Evolutionary conservation across 176 grass and related monocot species (phyloP), one percentile per base, ranked within the genome.

Genomic region (Elaeis guineensis): DNA sequence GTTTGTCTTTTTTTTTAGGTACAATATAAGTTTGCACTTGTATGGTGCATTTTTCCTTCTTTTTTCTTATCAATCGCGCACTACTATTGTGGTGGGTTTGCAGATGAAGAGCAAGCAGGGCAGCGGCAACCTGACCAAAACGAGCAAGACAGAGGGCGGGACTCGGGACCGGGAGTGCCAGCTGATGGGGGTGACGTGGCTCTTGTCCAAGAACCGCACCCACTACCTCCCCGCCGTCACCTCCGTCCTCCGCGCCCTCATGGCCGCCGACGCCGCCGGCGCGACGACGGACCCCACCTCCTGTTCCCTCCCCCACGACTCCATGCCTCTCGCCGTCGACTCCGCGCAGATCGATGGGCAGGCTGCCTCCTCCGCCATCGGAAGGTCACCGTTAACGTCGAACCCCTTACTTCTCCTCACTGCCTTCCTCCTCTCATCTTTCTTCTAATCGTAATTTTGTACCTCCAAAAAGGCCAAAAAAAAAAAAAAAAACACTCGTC

Each of bases 181-280:
- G 19, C 65, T 68, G 18, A 68, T 68, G 65, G 65, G 65, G 9
- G 3, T 68, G n/a, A 68, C 65, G 14, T 68, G 65, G 65, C 65
- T 68, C 49, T 52, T 68, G 5, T 54, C 52, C 51, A 68, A 56
- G 65, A 56, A 68, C 65, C 51, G 65, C 52, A 68, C 65, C 0
- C 65, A 12, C n/a, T 68, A 35, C 14, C 52, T 68, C 5, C 52
- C 52, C 3, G 12, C 65, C 26, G 65, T 28, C 18, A 35, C 65
- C 28, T 55, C 65, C n/a, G 52, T 68, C 65, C 65, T 68, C 65
- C 51, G n/a, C 7, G 52, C 24, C 16, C 52, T 68, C 52, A 55
- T 68, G 52, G 52, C 52, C 5, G 25, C 65, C 16, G 61, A 63
- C 18, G 17, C 14, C 1, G 65, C 2, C 16, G 25, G 17, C 19